These are phyloP conservation scores for Capsicum pubescens DNA, from an alignment of 257 asterid species.

Conservation along the genomic window DNA sequence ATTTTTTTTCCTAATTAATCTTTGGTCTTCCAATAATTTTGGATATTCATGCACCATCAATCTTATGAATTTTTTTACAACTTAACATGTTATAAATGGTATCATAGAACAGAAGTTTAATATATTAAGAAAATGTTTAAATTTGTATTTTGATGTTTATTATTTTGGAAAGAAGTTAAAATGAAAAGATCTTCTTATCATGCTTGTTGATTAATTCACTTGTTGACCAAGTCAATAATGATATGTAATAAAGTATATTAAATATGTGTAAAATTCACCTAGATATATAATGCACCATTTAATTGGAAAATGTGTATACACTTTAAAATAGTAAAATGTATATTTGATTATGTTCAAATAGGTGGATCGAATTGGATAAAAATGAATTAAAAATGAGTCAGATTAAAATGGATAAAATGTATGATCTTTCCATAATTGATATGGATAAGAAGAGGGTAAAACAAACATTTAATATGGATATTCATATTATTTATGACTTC, in stretches of 20 bases:
- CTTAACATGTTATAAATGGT: too few relatives aligned
- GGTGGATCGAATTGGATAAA: too few relatives aligned
- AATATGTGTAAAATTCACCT: background rate
- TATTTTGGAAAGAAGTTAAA: too few relatives aligned
- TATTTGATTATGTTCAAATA: background rate
- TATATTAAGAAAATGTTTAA: too few relatives aligned
- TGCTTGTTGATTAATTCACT: conserved; percentile 13
- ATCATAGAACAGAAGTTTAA: too few relatives aligned
- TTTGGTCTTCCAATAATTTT: background rate
- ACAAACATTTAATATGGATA: too few relatives aligned
- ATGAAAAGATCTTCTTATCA: background rate
- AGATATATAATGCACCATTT: background rate
- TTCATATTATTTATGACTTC: too few relatives aligned
- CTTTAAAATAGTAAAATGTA: background rate
- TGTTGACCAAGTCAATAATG: background rate
- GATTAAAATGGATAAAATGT: too few relatives aligned
- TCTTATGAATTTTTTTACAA: background rate
- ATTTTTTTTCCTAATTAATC: background rate
- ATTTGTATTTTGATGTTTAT: too few relatives aligned
- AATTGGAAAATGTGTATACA: background rate
- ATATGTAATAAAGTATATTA: background rate
- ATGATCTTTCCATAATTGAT: too few relatives aligned
- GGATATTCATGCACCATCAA: background rate
- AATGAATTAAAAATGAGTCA: too few relatives aligned
- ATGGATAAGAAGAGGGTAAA: too few relatives aligned